Evolutionary conservation across 2,329 filamentous ascomycete genomes (phyloP).

Genomic region (Ophiostoma himal-ulmi): DNA sequence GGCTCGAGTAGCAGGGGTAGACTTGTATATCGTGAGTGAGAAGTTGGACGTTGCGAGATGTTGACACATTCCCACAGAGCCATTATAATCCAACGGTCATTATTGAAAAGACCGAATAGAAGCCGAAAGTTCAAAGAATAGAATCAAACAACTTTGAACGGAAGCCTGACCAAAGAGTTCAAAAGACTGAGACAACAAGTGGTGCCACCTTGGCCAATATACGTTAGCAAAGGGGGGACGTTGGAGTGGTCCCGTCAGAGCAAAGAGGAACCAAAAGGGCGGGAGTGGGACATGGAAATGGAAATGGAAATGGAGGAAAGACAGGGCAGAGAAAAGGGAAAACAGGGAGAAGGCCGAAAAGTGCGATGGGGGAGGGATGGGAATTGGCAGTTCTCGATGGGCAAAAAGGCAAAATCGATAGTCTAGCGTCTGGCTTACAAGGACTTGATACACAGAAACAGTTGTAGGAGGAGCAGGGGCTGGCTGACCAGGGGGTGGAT

Average conservation of each 20-base stretch:
- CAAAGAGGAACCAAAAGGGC: not conserved
- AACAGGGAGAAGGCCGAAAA: not conserved
- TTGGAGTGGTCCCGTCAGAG: not conserved
- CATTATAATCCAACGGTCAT: not conserved
- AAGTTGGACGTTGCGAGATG: not conserved
- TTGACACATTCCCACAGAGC: not conserved
- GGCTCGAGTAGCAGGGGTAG: not conserved
- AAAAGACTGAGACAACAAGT: not conserved
- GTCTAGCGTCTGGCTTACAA: not conserved
- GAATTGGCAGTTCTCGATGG: constrained; percentile 11
- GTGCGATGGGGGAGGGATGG: constrained; percentile 4
- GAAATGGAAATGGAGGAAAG: not conserved
- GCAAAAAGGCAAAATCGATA: constrained; percentile 2
- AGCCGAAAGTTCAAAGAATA: not conserved
- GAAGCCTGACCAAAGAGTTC: not conserved
- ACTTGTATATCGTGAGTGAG: not conserved
- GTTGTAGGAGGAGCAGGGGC: not conserved
- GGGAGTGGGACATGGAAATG: not conserved
- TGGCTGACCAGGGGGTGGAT: constrained; percentile 1
- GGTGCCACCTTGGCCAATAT: not conserved
- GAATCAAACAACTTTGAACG: not conserved
- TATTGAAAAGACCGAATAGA: not conserved
- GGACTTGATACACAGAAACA: not conserved
- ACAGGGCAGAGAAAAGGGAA: constrained; percentile 7
- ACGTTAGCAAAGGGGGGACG: constrained; percentile 4